phyloP scores from a whole-genome alignment of 257 asterid genomes.

The Plantago major region DNA sequence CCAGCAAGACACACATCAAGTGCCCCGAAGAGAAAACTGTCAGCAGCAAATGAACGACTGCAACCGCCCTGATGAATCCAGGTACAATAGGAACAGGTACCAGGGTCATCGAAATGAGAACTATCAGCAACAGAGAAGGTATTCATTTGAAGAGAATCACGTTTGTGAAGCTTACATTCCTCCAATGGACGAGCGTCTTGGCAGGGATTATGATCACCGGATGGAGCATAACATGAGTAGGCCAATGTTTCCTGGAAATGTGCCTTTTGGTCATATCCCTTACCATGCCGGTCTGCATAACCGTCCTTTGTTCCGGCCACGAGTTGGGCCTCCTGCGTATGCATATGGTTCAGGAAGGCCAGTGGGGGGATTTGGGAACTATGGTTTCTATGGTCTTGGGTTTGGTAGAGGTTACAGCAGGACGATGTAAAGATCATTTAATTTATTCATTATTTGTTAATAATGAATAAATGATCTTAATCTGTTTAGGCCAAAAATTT shows the following conservation, averaged over 20 bases:
- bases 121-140: background rate
- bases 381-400: slow-evolving; percentile 11
- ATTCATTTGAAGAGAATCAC: slow-evolving; percentile 8
- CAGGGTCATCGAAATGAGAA: background rate
- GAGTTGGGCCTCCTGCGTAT: background rate
- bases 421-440: slow-evolving; percentile 7
- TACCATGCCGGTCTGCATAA: background rate
- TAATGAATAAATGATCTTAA: too few species aligned
- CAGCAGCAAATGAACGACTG: too few species aligned
- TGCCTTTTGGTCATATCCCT: slow-evolving; percentile 10
- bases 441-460: too few species aligned
- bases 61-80: background rate
- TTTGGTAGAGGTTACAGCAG: slow-evolving; percentile 8
- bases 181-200: slow-evolving; percentile 9
- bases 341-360: background rate
- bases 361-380: background rate
- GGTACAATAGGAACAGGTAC: background rate
- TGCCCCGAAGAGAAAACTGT: too few species aligned
- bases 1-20: too few species aligned
- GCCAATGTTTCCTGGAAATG: background rate
- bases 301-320: background rate
- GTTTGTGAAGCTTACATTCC: slow-evolving; percentile 21
- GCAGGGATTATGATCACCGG: slow-evolving; percentile 24
- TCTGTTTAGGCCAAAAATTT: too few species aligned
- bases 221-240: slow-evolving; percentile 14